Conservation (phyloP, 2,329 filamentous ascomycete genomes). For the Stachybotrys chlorohalonatus region DNA sequence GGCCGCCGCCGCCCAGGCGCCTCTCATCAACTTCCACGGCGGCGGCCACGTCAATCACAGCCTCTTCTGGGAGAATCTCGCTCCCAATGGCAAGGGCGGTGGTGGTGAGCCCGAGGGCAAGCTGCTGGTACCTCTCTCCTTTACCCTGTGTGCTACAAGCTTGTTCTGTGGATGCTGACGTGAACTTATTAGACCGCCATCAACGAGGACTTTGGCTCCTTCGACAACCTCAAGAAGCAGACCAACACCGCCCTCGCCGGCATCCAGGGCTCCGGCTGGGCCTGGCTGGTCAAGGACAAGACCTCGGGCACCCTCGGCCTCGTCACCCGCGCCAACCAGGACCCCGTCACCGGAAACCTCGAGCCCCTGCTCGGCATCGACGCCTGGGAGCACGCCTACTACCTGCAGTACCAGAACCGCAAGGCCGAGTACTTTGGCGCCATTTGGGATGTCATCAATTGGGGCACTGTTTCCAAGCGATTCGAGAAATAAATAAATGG, state of each 20-base stretch:
- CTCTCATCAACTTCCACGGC: constrained; percentile 67
- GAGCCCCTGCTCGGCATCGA: constrained; percentile 81
- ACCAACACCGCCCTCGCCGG: constrained; percentile 61
- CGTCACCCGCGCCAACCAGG: constrained; percentile 75
- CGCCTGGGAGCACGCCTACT: constrained; percentile 95
- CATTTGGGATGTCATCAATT: constrained; percentile 94
- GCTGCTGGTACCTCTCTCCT: constrained; percentile 39
- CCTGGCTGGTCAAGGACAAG: constrained; percentile 73
- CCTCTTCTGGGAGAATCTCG: constrained; percentile 77
- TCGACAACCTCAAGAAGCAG: constrained; percentile 54
- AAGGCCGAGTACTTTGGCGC: constrained; percentile 94
- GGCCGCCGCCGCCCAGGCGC: constrained; percentile 40
- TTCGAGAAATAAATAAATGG: constrained; percentile 40
- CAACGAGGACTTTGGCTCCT: constrained; percentile 56
- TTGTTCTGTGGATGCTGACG: neutral
- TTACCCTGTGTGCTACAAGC: neutral
- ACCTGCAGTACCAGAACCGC: constrained; percentile 92
- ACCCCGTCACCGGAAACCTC: constrained; percentile 77
- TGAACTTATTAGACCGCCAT: constrained; percentile 40
- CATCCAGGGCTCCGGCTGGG: constrained; percentile 84
- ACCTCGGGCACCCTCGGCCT: constrained; percentile 52
- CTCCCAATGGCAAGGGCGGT: constrained; percentile 53
- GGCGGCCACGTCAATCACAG: constrained; percentile 83
- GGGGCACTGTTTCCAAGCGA: constrained; percentile 78
- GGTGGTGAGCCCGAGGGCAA: constrained; percentile 53